Base-by-base conservation (phyloP, 345 rosid genomes). In the Cardamine occulta region DNA sequence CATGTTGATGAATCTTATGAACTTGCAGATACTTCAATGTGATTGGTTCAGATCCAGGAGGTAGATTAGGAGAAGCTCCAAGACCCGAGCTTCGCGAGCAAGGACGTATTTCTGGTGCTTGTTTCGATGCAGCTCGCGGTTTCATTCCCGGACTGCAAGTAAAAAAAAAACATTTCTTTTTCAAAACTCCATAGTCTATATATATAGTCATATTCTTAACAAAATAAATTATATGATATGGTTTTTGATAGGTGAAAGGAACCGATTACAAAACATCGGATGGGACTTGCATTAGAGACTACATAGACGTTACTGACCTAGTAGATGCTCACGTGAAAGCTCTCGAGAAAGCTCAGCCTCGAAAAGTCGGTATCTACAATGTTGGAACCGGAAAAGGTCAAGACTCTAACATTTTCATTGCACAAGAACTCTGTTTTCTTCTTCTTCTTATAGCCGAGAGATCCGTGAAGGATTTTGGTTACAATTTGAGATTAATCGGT, bases 301-400 rank as follows among this genome's bases (percentile, higher is more conserved):
- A 95, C 55, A 95, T 95, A 19, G 99, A 95, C 8, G 99, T 95
- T 14, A 95, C 95, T 8, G 99, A 95, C 80, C 86, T 95, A 19
- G 99, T 95, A 3, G 98, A 95, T 78, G 99, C 99, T 81, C 99
- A 95, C 35, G 96, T 90, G 37, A 95, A 95, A 84, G 99, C 99
- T 66, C 96, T 95, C 18, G 88, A 88, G 69, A 91, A 86, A 75
- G 93, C 98, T 74, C 75, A 67, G 55, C 89, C 94, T 58, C 63
- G 70, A 8, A 87, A 86, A 82, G 97, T 93, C 45, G 96, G 98
- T 49, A 95, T 95, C 81, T 95, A 90, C 85, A 95, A 95, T 76
- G 98, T 95, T 15, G 99, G 99, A 65, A 95, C 99, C 1, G 99
- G 99, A 69, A 82, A 73, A 85, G 99, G 80, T 77, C 26, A 23